A percentile compares a stretch with the other conserved stretches of the same genome.
Conservation (phyloP, 495 filamentous ascomycete species). For the Aspergillus cavernicola region DNA sequence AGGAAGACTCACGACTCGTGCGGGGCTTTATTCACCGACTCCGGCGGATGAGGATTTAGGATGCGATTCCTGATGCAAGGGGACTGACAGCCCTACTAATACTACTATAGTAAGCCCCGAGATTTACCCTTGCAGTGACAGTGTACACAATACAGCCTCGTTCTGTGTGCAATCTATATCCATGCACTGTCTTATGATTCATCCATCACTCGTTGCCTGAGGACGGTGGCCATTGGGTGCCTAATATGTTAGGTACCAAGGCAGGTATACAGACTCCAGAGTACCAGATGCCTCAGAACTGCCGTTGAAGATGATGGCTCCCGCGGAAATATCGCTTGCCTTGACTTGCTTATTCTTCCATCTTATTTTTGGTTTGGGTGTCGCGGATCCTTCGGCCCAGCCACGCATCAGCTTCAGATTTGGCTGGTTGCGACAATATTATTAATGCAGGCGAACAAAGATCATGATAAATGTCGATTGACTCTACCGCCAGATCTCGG, state of each 20-base stretch:
- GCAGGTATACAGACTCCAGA: background rate
- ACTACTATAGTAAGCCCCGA: background rate
- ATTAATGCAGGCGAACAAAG: background rate
- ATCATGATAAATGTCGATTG: background rate
- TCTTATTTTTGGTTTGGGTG: conserved; percentile 16
- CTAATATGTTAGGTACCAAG: conserved; percentile 1
- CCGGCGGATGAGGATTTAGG: background rate
- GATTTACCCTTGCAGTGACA: background rate
- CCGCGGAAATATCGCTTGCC: background rate
- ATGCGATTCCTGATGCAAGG: background rate
- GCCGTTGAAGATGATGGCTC: background rate
- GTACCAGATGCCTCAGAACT: background rate
- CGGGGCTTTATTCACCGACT: conserved; percentile 6
- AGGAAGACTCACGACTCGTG: background rate
- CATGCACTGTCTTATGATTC: background rate
- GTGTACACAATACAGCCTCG: conserved; percentile 6
- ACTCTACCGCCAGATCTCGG: background rate
- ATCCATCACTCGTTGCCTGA: background rate
- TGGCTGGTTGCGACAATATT: background rate
- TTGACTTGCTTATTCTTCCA: background rate
- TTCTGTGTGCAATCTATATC: background rate
- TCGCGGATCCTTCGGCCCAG: conserved; percentile 20
- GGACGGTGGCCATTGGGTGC: background rate
- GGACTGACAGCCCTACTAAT: background rate
- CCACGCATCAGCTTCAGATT: conserved; percentile 16